phyloP scores from a whole-genome alignment of 352 stramenopile genomes.

The Phytopythium montanum region DNA sequence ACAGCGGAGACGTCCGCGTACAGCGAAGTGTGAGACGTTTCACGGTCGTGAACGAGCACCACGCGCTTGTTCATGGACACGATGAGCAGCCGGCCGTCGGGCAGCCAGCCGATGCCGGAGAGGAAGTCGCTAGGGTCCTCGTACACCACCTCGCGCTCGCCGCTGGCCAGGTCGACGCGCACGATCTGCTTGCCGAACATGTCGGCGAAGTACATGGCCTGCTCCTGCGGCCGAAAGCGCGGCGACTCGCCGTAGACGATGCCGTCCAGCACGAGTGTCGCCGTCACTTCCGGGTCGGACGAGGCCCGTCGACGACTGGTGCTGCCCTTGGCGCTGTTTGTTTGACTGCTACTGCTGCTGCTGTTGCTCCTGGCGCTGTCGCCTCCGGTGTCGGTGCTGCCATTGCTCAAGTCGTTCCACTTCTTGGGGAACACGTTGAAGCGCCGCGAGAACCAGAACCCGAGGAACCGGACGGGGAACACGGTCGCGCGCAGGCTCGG shows the following conservation, averaged over 20 bases:
- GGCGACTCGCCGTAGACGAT: constrained; percentile 55
- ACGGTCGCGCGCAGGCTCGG: constrained; percentile 27
- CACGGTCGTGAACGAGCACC: constrained; percentile 39
- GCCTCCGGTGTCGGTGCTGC: neutral
- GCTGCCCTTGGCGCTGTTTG: neutral
- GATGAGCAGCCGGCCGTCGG: constrained; percentile 57
- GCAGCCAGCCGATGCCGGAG: constrained; percentile 60
- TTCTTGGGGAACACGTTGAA: constrained; percentile 11
- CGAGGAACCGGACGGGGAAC: constrained; percentile 31
- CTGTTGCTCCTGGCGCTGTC: neutral
- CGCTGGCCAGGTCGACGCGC: constrained; percentile 45
- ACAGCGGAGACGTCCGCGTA: constrained; percentile 55
- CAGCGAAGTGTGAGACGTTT: constrained; percentile 18
- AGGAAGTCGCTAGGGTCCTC: constrained; percentile 41
- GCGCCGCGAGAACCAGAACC: constrained; percentile 26
- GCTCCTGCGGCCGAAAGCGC: constrained; percentile 45
- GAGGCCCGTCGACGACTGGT: neutral
- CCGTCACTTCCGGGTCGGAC: neutral
- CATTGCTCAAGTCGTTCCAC: neutral
- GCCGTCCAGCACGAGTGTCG: constrained; percentile 20
- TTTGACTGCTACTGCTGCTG: constrained; percentile 1
- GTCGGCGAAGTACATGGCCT: constrained; percentile 63
- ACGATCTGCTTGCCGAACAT: constrained; percentile 60
- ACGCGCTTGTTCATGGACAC: constrained; percentile 43
- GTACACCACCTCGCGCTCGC: constrained; percentile 35